Conservation (phyloP, 2,329 filamentous ascomycete genomes). For the Fusarium longipes region DNA sequence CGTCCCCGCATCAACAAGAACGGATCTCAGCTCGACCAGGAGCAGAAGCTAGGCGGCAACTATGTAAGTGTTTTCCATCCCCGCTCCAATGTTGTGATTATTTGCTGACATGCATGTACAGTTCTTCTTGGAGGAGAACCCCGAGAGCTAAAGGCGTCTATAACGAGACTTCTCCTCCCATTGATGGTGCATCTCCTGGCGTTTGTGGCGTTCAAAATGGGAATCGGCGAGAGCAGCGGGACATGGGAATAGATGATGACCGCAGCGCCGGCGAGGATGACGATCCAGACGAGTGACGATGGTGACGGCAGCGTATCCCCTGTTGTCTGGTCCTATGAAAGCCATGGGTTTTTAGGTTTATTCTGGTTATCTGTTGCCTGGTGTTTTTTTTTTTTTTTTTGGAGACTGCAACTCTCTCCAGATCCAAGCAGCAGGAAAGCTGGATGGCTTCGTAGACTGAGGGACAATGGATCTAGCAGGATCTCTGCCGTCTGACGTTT, state of each 20-base stretch:
- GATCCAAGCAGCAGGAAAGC: constrained; percentile 7
- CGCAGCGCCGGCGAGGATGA: constrained; percentile 70
- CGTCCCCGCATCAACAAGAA: constrained; percentile 98
- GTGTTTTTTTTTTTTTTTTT: constrained; percentile 7
- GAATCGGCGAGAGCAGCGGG: constrained; percentile 47
- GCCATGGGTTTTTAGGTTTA: constrained; percentile 25
- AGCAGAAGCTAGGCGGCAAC: constrained; percentile 94
- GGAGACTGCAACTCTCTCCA: neutral
- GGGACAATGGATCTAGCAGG: constrained; percentile 71
- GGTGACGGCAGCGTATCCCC: constrained; percentile 72
- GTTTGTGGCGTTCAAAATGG: constrained; percentile 65
- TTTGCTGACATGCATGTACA: constrained; percentile 50
- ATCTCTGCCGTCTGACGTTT: constrained; percentile 65
- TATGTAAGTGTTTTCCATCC: constrained; percentile 72
- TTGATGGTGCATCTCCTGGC: constrained; percentile 53
- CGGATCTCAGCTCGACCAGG: constrained; percentile 94
- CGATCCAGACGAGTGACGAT: constrained; percentile 71
- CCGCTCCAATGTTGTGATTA: neutral
- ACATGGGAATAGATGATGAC: constrained; percentile 56
- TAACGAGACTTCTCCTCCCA: constrained; percentile 49
- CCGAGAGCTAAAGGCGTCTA: constrained; percentile 63
- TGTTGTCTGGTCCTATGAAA: constrained; percentile 71
- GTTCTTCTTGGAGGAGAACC: constrained; percentile 93
- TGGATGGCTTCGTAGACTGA: constrained; percentile 59
- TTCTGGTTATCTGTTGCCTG: constrained; percentile 17